Evolutionary conservation across 352 stramenopile species (phyloP).

Genomic region (Pseudoperonospora humuli): DNA sequence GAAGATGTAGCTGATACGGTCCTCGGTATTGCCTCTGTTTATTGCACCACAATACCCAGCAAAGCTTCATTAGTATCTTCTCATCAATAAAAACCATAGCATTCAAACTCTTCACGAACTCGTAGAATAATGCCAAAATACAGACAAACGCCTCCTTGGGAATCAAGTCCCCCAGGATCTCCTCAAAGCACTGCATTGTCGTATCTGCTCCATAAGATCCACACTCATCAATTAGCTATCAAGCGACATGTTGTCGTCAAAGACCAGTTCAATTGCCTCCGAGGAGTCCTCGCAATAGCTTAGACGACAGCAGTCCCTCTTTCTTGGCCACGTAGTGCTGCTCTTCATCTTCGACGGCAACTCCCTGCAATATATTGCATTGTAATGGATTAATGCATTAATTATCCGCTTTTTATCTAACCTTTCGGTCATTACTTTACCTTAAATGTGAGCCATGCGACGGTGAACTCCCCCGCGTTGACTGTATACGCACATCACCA

Average conservation of each 20-base stretch:
- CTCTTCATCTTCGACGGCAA: constrained; percentile 57
- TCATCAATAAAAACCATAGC: background rate
- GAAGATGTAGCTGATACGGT: constrained; percentile 84
- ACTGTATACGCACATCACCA: constrained; percentile 43
- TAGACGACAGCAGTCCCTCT: constrained; percentile 59
- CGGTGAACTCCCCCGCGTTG: constrained; percentile 65
- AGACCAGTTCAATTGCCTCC: constrained; percentile 30
- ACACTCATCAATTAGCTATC: constrained; percentile 1
- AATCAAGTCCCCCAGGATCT: constrained; percentile 46
- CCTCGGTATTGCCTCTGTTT: constrained; percentile 73
- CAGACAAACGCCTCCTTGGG: constrained; percentile 72
- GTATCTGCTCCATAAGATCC: constrained; percentile 23
- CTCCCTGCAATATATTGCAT: constrained; percentile 32
- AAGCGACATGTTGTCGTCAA: background rate
- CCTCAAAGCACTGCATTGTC: constrained; percentile 57
- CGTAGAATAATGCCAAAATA: constrained; percentile 61
- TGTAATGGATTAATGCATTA: too few species aligned
- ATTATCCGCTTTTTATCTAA: too few species aligned
- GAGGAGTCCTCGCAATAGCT: constrained; percentile 67
- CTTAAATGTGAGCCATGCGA: constrained; percentile 85
- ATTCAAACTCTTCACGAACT: constrained; percentile 31
- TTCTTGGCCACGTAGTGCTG: constrained; percentile 65
- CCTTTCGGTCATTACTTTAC: too few species aligned
- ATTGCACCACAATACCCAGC: constrained; percentile 4
- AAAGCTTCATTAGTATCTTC: constrained; percentile 8